phyloP scores from a whole-genome alignment of 2,329 filamentous ascomycete genomes.

The Penicillium paneum region DNA sequence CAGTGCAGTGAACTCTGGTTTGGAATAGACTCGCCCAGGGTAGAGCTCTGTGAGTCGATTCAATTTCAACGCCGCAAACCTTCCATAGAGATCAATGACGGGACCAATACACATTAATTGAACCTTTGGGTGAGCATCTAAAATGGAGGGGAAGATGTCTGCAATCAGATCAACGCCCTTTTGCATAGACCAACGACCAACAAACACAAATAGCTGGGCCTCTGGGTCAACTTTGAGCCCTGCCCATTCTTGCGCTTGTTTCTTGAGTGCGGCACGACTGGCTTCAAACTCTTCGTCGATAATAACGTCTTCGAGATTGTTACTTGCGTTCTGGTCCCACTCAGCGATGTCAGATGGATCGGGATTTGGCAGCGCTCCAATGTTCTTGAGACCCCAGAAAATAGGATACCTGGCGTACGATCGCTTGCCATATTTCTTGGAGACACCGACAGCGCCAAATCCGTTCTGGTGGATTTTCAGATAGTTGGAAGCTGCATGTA shows the following conservation, averaged over 20 bases:
- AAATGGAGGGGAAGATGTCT: constrained; percentile 63
- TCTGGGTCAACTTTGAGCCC: constrained; percentile 60
- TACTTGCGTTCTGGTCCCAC: constrained; percentile 56
- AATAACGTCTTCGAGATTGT: constrained; percentile 52
- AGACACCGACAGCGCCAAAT: constrained; percentile 65
- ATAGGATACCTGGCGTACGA: constrained; percentile 66
- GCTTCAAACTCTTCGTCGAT: constrained; percentile 57
- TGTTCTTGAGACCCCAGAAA: constrained; percentile 64
- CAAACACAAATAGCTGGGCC: constrained; percentile 65
- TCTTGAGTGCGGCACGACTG: constrained; percentile 52
- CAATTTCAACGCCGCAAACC: constrained; percentile 64
- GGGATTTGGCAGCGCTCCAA: constrained; percentile 63
- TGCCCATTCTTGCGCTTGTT: constrained; percentile 66
- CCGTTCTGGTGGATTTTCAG: constrained; percentile 64
- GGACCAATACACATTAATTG: constrained; percentile 64
- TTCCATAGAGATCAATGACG: constrained; percentile 65
- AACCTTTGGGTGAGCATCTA: constrained; percentile 58
- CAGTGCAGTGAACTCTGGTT: constrained; percentile 64
- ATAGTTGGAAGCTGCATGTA: constrained; percentile 64
- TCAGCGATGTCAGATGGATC: constrained; percentile 63
- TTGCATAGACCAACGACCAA: constrained; percentile 66
- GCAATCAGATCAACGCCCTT: constrained; percentile 68
- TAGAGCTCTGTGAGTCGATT: constrained; percentile 63
- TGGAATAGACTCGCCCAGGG: constrained; percentile 63
- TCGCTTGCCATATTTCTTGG: constrained; percentile 65